Percentiles rank a stretch among this genome's conserved stretches.
Conservation (phyloP, 1,284 basidiomycete species). For the Puccinia polysora region DNA sequence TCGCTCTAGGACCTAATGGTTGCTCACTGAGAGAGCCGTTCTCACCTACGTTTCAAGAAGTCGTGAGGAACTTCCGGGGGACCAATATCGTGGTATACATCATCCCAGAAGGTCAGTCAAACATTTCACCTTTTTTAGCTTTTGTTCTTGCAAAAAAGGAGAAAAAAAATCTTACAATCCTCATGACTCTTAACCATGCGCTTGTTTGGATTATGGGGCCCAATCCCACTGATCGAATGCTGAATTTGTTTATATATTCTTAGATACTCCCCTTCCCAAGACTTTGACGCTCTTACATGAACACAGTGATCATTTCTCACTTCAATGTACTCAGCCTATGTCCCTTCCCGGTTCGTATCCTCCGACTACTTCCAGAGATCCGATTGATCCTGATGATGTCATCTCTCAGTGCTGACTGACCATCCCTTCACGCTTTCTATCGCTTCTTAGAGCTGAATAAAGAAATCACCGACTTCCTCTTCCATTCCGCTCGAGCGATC, state of each 20-base stretch:
- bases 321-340: constrained; percentile 38
- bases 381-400: constrained; percentile 1
- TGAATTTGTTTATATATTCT: background rate
- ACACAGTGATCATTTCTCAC: constrained; percentile 42
- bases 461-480: constrained; percentile 34
- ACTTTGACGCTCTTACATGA: constrained; percentile 39
- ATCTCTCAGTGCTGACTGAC: background rate
- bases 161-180: background rate
- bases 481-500: constrained; percentile 9
- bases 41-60: constrained; percentile 43
- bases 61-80: constrained; percentile 39
- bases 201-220: too few species aligned
- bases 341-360: constrained; percentile 23
- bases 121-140: too few species aligned
- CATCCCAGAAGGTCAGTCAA: constrained; percentile 27
- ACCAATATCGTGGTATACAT: constrained; percentile 39
- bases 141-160: background rate
- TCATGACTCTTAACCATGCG: too few species aligned
- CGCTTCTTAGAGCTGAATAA: constrained; percentile 31
- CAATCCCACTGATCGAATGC: too few species aligned
- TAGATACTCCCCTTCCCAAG: constrained; percentile 26
- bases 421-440: background rate
- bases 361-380: background rate
- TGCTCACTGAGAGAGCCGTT: constrained; percentile 41
- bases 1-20: constrained; percentile 35